Percentiles rank a stretch among this genome's conserved stretches.
These are phyloP conservation scores for Penicillium canariense DNA, from an alignment of 495 filamentous ascomycete genomes.

Conservation along the genomic window DNA sequence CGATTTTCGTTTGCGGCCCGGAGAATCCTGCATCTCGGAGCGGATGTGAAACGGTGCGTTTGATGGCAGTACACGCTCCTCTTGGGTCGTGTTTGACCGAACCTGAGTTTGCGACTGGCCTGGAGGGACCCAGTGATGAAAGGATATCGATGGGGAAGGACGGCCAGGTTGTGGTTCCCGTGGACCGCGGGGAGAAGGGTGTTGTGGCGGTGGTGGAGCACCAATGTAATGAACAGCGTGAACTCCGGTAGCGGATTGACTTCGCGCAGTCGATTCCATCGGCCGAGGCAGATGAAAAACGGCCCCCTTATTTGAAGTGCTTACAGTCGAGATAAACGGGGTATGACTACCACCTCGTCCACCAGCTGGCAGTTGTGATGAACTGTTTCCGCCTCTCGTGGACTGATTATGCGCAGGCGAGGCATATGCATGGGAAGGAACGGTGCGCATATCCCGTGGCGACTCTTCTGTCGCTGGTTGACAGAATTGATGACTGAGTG, in stretches of 20 bases:
- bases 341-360: not conserved
- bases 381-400: not conserved
- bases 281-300: not conserved
- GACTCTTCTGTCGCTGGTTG: not conserved
- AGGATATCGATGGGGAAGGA: conserved; percentile 5
- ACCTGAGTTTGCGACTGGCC: conserved; percentile 1
- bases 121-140: conserved; percentile 16
- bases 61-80: not conserved
- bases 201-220: not conserved
- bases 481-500: not conserved
- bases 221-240: not conserved
- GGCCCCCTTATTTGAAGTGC: not conserved
- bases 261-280: not conserved
- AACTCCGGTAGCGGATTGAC: not conserved
- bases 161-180: not conserved
- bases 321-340: not conserved
- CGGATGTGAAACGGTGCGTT: not conserved
- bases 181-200: not conserved
- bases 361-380: not conserved
- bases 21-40: not conserved
- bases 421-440: not conserved
- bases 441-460: not conserved
- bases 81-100: not conserved
- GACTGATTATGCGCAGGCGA: not conserved
- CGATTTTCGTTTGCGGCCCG: conserved; percentile 3